Base-by-base conservation (phyloP, 768 basidiomycete genomes). In the Mrakia gelida region DNA sequence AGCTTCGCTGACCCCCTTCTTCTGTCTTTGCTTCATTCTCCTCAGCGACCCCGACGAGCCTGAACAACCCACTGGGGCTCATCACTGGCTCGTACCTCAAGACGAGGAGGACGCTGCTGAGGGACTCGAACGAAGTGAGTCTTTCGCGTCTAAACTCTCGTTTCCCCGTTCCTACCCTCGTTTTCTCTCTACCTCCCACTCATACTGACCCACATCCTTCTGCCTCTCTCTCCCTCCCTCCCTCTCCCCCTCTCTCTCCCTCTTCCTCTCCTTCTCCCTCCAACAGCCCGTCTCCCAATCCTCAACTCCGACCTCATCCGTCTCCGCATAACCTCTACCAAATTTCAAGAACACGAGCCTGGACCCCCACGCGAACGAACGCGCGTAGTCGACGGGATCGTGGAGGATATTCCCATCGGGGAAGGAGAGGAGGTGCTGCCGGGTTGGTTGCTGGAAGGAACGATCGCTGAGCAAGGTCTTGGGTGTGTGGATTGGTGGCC, bases 401-500 rank as follows among this genome's bases (percentile, higher is more conserved):
- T 75, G 9, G 52, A 73, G 21, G 70, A 71, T 5, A 67, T 80
- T 13, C 75, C 65, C 26, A 18, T 70, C 5, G 80, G 74, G n/a
- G 77, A 80, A 49, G 84, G 83, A 77, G 82, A 83, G n/a, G 80
- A 81, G 23, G 83, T 83, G 15, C 80, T 80, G 49, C 82, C 84
- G 13, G 84, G 85, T 15, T 85, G 83, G 74, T 79, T 81, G 70
- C 78, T 86, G 45, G 71, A 83, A 61, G 85, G 85, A 67, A 84
- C 85, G 16, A 85, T 86, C 71, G 81, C 82, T 2, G 86, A 86
- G 71, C 82, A 83, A 38, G 86, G 86, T 0, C 79, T 85, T 23
- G 86, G 86, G 10, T 80, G 85, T 2, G 80, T 84, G 9, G 83
- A 82, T 3, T 86, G 86, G 86, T 86, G 85, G 85, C 82, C 80